A percentile compares a stretch with the other conserved stretches of the same genome.
phyloP scores from a whole-genome alignment of 2,329 filamentous ascomycete genomes.

The Aspergillus neotritici region DNA sequence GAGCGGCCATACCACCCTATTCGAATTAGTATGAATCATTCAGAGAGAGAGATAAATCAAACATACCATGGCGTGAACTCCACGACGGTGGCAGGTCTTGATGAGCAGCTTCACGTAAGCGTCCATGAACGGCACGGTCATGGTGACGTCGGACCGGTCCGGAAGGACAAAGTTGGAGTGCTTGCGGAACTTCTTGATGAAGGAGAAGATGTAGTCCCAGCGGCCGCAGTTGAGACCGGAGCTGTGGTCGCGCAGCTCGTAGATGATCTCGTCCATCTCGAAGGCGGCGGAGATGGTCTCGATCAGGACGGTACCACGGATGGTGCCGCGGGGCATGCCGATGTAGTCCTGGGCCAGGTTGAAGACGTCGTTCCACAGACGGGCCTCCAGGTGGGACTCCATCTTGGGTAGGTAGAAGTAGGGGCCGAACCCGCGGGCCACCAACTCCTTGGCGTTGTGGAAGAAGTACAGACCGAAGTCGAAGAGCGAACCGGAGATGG shows the following conservation, averaged over 20 bases:
- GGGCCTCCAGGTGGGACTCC: slow-evolving; percentile 94
- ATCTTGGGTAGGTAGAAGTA: slow-evolving; percentile 99
- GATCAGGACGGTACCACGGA: slow-evolving; percentile 90
- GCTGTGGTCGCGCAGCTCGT: slow-evolving; percentile 94
- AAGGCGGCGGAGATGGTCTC: slow-evolving; percentile 97
- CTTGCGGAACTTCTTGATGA: slow-evolving; percentile 98
- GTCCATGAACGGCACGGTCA: slow-evolving; percentile 98
- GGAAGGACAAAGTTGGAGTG: slow-evolving; percentile 90
- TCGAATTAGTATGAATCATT: background rate
- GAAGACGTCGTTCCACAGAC: slow-evolving; percentile 97
- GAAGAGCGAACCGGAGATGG: slow-evolving; percentile 86
- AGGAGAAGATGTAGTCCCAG: slow-evolving; percentile 99
- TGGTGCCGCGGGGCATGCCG: slow-evolving; percentile 81
- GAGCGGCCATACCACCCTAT: slow-evolving; percentile 85
- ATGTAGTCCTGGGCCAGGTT: slow-evolving; percentile 92
- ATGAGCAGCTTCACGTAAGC: slow-evolving; percentile 95
- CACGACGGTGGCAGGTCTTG: slow-evolving; percentile 93
- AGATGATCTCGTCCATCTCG: slow-evolving; percentile 99
- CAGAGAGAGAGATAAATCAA: too few species aligned
- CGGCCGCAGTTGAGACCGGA: slow-evolving; percentile 95
- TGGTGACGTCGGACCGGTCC: slow-evolving; percentile 84
- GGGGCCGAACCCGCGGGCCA: slow-evolving; percentile 76
- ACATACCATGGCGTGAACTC: slow-evolving; percentile 87
- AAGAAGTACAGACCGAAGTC: slow-evolving; percentile 99
- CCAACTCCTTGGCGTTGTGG: slow-evolving; percentile 89